Base-by-base conservation (phyloP, 495 filamentous ascomycete genomes). In the Neurospora discreta region DNA sequence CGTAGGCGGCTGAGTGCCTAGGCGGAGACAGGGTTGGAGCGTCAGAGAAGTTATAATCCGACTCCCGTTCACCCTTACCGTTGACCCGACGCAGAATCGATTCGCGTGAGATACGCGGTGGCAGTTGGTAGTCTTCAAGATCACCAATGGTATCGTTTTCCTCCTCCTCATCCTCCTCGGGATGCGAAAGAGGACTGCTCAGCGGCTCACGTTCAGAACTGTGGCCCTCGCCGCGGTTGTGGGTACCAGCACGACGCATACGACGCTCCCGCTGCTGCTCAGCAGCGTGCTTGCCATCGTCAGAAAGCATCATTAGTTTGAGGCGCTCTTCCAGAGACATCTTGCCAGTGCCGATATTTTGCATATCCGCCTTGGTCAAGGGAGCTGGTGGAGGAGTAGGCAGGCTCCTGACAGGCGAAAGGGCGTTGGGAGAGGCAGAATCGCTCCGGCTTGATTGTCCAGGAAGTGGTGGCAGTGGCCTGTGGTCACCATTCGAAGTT, bases 11-110 rank as follows among this genome's bases (percentile, higher is more conserved):
- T 18, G 26, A 36, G 73, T 82, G 71, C 71, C 82, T 68, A 79
- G 81, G 73, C 20, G 83, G 83, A 70, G 84, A 82, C 30, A 86
- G 83, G 73, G 87, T 88, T 2, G 86, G 84, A 0, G 87, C 79
- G 9, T 90, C 88, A 1, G 86, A 89, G 70, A 88, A 90, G 70
- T 85, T 86, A 60, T 89, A 88, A 71, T 88, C 86, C n/a, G 88
- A 88, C 68, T 92, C 90, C 43, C 79, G 80, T 3, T 81, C 80
- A 68, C 89, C 87, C 68, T 90, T 88, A 52, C 91, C 90, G 75
- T 94, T 93, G 30, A 98, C 90, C 71, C 93, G 93, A 18, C 93
- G 89, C 68, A 97, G 82, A 71, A 98, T 98, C 0, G 94, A 97
- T 77, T 98, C 95, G 26, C 95, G 87, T 41, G 95, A 98, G 76